Percentiles rank a stretch among this genome's conserved stretches.
phyloP scores from a whole-genome alignment of 2,329 filamentous ascomycete species.

The Scortechinia acanthostroma region DNA sequence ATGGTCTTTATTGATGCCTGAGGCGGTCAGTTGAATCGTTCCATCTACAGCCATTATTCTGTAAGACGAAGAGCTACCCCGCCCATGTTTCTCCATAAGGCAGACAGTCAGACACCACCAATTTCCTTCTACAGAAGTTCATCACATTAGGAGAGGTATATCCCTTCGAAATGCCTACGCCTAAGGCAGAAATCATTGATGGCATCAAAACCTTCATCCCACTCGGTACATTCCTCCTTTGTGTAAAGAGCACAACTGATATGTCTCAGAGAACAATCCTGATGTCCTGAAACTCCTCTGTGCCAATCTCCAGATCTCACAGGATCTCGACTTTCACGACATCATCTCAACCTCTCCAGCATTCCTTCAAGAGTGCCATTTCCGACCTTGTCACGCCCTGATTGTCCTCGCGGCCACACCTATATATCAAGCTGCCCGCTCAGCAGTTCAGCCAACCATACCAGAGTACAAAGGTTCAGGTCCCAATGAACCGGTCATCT shows the following conservation, averaged over 20 bases:
- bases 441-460: not conserved
- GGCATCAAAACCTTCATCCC: not conserved
- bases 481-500: not conserved
- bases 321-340: not conserved
- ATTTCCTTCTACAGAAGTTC: too few species aligned
- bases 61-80: too few species aligned
- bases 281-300: not conserved
- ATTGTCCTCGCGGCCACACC: not conserved
- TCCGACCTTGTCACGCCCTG: not conserved
- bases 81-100: too few species aligned
- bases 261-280: not conserved
- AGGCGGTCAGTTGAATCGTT: too few species aligned
- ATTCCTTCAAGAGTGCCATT: not conserved
- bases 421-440: not conserved
- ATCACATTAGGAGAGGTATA: too few species aligned
- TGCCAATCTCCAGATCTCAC: not conserved
- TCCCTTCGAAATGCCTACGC: too few species aligned
- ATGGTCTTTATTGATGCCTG: too few species aligned
- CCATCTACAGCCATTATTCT: too few species aligned
- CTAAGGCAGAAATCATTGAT: not conserved
- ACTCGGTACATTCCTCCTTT: not conserved
- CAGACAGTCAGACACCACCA: too few species aligned
- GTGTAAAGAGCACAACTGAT: not conserved
- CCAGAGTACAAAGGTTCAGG: not conserved
- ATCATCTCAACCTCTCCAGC: not conserved